These are phyloP conservation scores for Aspergillus udagawae DNA, from an alignment of 2,329 filamentous ascomycete genomes.

Conservation along the genomic window DNA sequence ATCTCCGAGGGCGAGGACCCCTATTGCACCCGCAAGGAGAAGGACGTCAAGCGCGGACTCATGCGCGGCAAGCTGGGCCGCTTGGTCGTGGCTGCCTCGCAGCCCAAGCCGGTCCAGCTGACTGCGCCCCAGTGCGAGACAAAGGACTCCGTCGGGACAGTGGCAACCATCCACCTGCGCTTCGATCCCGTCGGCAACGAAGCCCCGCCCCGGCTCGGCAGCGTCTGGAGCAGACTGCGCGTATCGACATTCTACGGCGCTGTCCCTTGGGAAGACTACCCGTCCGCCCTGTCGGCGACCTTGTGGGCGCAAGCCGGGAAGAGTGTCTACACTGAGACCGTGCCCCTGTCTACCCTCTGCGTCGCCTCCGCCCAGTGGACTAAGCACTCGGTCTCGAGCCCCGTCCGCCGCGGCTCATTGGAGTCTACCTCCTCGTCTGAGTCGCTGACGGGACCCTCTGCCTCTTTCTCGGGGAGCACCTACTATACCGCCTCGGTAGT, in stretches of 20 bases:
- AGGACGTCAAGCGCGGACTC: constrained; percentile 58
- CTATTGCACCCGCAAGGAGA: constrained; percentile 56
- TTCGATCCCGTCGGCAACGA: constrained; percentile 56
- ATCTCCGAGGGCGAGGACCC: constrained; percentile 44
- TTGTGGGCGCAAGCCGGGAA: constrained; percentile 41
- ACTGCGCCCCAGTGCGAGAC: constrained; percentile 36
- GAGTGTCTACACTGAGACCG: constrained; percentile 50
- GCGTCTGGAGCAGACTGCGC: constrained; percentile 52
- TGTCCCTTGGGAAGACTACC: constrained; percentile 48
- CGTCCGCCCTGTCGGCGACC: constrained; percentile 40
- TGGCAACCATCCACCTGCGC: constrained; percentile 54
- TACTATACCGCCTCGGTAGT: constrained; percentile 63
- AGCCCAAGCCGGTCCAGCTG: constrained; percentile 55
- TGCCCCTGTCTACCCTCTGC: constrained; percentile 53
- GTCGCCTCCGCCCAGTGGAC: constrained; percentile 56
- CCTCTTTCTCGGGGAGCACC: constrained; percentile 41
- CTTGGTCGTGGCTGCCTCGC: constrained; percentile 53
- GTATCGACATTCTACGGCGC: constrained; percentile 56
- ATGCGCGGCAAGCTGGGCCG: constrained; percentile 55
- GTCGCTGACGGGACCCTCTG: constrained; percentile 30
- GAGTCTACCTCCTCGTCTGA: constrained; percentile 26
- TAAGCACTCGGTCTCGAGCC: constrained; percentile 40
- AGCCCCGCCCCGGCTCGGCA: constrained; percentile 51
- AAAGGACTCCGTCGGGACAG: constrained; percentile 47
- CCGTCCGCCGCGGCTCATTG: constrained; percentile 24